These are phyloP conservation scores for Hysterium pulicare DNA, from an alignment of 2,329 filamentous ascomycete genomes.

Conservation along the genomic window DNA sequence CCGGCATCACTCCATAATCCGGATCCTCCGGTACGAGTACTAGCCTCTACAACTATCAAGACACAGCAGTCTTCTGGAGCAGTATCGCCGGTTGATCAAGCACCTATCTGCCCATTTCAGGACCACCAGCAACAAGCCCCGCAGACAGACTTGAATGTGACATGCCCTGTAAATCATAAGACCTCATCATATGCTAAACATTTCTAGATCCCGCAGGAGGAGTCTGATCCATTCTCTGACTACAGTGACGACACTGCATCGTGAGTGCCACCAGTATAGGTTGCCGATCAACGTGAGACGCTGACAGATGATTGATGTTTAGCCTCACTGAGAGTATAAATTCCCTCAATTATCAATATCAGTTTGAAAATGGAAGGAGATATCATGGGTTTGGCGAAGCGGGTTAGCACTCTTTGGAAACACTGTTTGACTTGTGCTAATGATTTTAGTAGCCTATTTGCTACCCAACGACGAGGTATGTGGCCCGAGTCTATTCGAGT, in stretches of 20 bases:
- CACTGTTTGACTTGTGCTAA: neutral
- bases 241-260: conserved; percentile 1
- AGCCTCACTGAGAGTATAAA: conserved; percentile 5
- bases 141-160: neutral
- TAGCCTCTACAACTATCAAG: neutral
- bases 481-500: neutral
- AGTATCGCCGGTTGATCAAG: neutral
- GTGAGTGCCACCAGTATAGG: neutral
- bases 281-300: neutral
- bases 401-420: neutral
- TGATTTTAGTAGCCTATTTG: conserved; percentile 2
- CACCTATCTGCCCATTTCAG: neutral
- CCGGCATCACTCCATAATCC: no score
- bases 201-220: neutral
- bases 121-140: neutral
- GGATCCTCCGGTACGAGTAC: neutral
- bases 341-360: conserved; percentile 4
- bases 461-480: conserved; percentile 4
- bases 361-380: conserved; percentile 3
- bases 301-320: neutral
- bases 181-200: neutral
- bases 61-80: neutral
- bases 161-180: neutral
- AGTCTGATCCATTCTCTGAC: neutral
- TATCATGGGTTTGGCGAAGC: conserved; percentile 4